Conservation (phyloP, 1,284 basidiomycete genomes). For the Gymnopus androsaceus region DNA sequence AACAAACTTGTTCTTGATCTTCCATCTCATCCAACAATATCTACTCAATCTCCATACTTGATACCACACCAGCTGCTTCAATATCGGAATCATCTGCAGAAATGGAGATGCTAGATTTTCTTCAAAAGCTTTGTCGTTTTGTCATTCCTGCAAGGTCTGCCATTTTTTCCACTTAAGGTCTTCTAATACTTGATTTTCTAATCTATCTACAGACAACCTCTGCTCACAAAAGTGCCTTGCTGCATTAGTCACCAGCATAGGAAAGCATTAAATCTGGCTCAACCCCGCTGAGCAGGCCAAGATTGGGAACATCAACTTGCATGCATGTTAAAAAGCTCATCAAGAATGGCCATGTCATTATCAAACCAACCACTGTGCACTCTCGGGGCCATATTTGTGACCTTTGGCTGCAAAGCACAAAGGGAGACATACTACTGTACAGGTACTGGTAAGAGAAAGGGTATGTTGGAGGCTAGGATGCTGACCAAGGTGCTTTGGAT, state of each 20-base stretch:
- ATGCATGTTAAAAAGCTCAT: constrained; percentile 97
- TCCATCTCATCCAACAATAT: no score
- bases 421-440: constrained; percentile 97
- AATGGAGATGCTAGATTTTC: no score
- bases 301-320: constrained; percentile 99
- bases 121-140: no score
- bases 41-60: no score
- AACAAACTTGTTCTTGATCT: no score
- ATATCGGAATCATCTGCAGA: no score
- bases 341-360: constrained; percentile 94
- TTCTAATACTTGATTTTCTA: neutral
- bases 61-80: no score
- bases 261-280: constrained; percentile 99
- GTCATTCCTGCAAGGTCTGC: constrained; percentile 10
- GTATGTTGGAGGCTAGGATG: constrained; percentile 98
- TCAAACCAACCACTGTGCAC: constrained; percentile 95
- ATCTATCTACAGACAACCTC: constrained; percentile 66
- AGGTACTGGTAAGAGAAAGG: constrained; percentile 98
- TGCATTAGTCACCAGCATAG: constrained; percentile 94
- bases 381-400: constrained; percentile 94
- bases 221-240: constrained; percentile 98
- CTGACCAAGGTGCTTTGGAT: constrained; percentile 99
- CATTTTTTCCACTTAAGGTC: neutral
- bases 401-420: constrained; percentile 94
- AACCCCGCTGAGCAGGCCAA: constrained; percentile 97